Evolutionary conservation across 176 grass and related monocot species (phyloP), one percentile per base, ranked within the genome.

Genomic region (Eleusine indica): DNA sequence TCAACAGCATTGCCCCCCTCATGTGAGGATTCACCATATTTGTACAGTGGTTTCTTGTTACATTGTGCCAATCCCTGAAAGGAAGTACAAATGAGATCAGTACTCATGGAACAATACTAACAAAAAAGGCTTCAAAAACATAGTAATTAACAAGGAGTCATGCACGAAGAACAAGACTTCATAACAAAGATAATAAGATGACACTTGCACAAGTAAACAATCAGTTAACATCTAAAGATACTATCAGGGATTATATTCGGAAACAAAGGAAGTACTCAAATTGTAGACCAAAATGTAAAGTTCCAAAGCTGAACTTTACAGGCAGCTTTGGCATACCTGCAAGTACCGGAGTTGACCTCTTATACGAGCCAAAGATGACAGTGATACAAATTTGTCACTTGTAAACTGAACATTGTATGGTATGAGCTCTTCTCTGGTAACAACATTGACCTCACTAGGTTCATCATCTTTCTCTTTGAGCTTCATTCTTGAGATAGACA

Each of bases 281-380:
- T 32, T 51, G 43, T 41, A 80, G 40, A 80, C 21, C 60, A 85
- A 14, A 75, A 81, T 89, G 47, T 68, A 51, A 85, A 71, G 25
- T 70, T 71, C 4, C 25, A 77, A 7, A 53, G 62, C 41, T 74
- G 32, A 79, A 25, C 15, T 58, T 70, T 49, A 68, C 40, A 47
- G 9, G 51, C 29, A 78, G 53, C 80, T 76, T 80, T 51, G 35
- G 70, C 25, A 76, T 74, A 93, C 96, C 96, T 95, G 90, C 58
- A 98, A 89, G 83, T 95, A 95, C 57, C 91, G 71, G 22, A 98
- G 91, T 83, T 98, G 96, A 41, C 96, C 96, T 79, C 92, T 98
- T 66, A 95, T 89, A 78, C 96, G 91, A 74, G 78, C 72, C 57
- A 98, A 91, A 68, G 91, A 91, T 41, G 91, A 84, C 46, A 95